phyloP scores from a whole-genome alignment of 192 early-diverging fungal genomes.

The Backusella parvicylindrica region DNA sequence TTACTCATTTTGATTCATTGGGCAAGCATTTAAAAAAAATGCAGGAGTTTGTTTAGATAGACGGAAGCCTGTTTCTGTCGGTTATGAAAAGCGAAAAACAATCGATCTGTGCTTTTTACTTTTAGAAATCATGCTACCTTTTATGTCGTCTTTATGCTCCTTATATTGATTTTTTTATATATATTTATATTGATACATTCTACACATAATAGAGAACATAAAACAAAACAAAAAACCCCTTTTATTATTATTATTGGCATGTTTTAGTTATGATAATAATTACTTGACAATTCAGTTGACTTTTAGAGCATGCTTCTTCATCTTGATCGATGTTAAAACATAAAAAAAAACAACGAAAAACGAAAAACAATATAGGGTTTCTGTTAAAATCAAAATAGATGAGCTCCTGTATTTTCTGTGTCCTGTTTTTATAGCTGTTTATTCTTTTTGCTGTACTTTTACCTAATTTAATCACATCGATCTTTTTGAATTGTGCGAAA shows the following conservation, averaged over 20 bases:
- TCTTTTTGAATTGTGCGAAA: not conserved
- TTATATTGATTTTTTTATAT: not conserved
- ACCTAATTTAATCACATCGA: not conserved
- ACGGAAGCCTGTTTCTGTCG: not conserved
- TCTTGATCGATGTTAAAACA: not conserved
- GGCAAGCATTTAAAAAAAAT: not conserved
- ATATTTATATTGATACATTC: not conserved
- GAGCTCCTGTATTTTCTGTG: too few relatives aligned
- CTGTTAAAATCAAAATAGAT: not conserved
- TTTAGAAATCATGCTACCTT: not conserved
- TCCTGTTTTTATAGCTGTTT: too few relatives aligned
- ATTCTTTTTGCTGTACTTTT: not conserved
- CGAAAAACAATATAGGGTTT: not conserved
- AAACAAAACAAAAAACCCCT: not conserved
- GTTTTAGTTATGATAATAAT: not conserved
- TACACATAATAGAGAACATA: not conserved
- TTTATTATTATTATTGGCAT: not conserved
- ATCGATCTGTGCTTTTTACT: not conserved
- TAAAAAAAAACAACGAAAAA: not conserved
- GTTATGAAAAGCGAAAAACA: not conserved
- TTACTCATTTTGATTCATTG: not conserved
- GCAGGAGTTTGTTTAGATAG: not conserved
- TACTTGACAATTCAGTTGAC: not conserved
- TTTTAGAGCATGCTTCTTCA: not conserved
- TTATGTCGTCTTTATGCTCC: not conserved